Evolutionary conservation across 768 basidiomycete species (phyloP), one percentile per base, ranked within the genome.

Genomic region (Trametes gibbosa): DNA sequence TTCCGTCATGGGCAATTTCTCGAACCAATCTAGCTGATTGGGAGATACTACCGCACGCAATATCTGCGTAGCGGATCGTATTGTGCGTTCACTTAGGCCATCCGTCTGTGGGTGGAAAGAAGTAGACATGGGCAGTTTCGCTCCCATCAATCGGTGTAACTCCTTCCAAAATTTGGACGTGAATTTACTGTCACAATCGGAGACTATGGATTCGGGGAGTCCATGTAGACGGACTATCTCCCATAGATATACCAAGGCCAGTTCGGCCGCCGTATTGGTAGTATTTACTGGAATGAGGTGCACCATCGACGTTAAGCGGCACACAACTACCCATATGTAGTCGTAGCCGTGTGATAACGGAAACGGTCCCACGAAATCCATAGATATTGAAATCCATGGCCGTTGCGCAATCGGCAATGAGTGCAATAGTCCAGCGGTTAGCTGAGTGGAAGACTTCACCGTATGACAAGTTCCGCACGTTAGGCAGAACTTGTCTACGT

Each of bases 341-440:
- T 75, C 71, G 21, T 39, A 72, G 0, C 62, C 68, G 3, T 68
- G 17, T 0, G 41, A 65, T 16, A 59, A 29, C 17, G 74, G 77
- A 9, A 79, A 64, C 1, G 71, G 73, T 0, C 71, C 76, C 0
- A 79, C 56, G 41, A 79, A 79, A 62, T 79, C 77, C 50, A 79
- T 75, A 0, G 69, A 72, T 0, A 80, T 75, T 0, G 71, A 69
- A 1, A 72, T 66, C 74, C 74, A 77, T 0, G 76, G 78, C 2
- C 60, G 52, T 0, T 48, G 63, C 0, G 73, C 74, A 0, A 75
- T 61, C 0, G 72, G 72, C 8, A 74, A 62, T 1, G 60, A 37
- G 32, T 76, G 73, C 0, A 75, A 60, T 9, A 72, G 58, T 16
- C 76, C 75, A 9, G 40, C n/a, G 3, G 68, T 69, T 2, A 12